Percentiles rank a stretch among this genome's conserved stretches.
These are phyloP conservation scores for Paxillus involutus DNA, from an alignment of 768 basidiomycete genomes.

Conservation along the genomic window DNA sequence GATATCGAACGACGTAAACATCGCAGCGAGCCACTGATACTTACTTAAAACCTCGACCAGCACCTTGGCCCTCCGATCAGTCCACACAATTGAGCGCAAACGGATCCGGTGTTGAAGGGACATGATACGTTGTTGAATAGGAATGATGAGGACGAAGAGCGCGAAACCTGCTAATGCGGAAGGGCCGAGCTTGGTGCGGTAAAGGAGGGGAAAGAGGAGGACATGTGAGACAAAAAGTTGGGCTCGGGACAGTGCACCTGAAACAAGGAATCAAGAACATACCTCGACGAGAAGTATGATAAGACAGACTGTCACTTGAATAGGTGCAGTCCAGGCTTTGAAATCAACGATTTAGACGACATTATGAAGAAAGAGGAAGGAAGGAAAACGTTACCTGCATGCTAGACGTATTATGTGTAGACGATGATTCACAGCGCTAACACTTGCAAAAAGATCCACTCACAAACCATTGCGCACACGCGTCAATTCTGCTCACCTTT, in stretches of 20 bases:
- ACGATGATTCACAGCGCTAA: neutral
- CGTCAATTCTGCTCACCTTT: conserved; percentile 56
- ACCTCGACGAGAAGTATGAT: conserved; percentile 62
- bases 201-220: too few relatives aligned
- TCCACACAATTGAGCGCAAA: conserved; percentile 56
- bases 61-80: conserved; percentile 60
- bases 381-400: conserved; percentile 34
- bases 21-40: conserved; percentile 1
- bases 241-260: too few relatives aligned
- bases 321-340: conserved; percentile 66
- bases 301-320: conserved; percentile 60
- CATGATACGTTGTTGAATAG: conserved; percentile 66
- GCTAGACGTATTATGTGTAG: conserved; percentile 25
- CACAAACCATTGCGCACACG: conserved; percentile 72
- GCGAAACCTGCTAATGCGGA: conserved; percentile 72
- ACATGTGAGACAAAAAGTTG: too few relatives aligned
- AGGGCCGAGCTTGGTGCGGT: conserved; percentile 52
- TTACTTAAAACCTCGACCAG: conserved; percentile 64
- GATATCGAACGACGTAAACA: too few relatives aligned
- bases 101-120: conserved; percentile 53
- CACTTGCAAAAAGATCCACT: conserved; percentile 27
- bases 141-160: conserved; percentile 60
- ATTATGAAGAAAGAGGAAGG: neutral
- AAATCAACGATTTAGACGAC: neutral
- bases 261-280: conserved; percentile 3